Evolutionary conservation across 75 land plant genomes (phyloP), one percentile per base, ranked within the genome.

Genomic region (Selaginella tamariscina): DNA sequence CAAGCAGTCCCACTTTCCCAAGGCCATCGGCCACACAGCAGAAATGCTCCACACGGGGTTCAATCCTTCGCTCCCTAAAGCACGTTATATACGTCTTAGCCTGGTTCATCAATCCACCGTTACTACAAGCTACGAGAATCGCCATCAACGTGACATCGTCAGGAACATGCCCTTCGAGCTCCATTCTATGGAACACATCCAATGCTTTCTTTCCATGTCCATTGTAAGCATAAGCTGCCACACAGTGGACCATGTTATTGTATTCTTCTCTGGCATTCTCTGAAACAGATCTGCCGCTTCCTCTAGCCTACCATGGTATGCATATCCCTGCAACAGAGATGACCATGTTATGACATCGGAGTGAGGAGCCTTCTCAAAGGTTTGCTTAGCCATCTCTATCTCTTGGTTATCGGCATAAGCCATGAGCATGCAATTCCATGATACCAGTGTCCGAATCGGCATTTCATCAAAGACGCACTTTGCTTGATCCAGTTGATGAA

Each of bases 361-460:
- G 11, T 39, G 49, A 15, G 49, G 11, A 5, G 49, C 49, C 49
- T 39, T 39, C 11, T 39, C 49, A 15, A 39, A 39, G 49, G 49
- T 39, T 39, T 39, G 49, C 49, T 39, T 39, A 15, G 49, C 49
- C 49, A 5, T 39, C 11, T 39, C 49, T 15, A 39, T 5, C 11
- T 15, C 5, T 39, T 39, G 11, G 15, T 39, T 39, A 5, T 39
- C 11, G 15, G 49, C 49, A 15, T 39, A 39, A 39, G 49, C 49
- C 49, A 39, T 39, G 49, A 39, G 49, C 49, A 39, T 39, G 49
- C 49, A 39, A 39, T 39, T 39, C 49, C 49, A 39, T 15, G 49
- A 39, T 5, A 39, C 49, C 15, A 15, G 49, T 5, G 49, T 39
- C 15, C 49, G 49, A 39, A 5, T 5, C 5, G 49, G 49, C 49